These are phyloP conservation scores for Podaxis rugospora DNA, from an alignment of 768 basidiomycete species.

Conservation along the genomic window DNA sequence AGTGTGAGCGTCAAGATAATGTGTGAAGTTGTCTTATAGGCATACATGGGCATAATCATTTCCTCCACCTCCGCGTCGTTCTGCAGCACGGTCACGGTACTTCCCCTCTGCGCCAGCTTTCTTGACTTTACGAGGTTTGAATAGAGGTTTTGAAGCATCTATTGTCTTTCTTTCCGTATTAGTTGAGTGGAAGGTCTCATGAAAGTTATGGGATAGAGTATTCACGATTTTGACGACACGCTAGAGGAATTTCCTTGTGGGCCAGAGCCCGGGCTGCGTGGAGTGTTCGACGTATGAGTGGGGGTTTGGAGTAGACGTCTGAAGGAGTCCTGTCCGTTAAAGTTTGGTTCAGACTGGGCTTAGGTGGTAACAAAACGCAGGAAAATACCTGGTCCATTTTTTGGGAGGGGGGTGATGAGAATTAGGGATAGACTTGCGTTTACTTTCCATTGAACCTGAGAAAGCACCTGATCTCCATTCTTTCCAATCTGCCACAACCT, in stretches of 20 bases:
- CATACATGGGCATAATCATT: constrained; percentile 73
- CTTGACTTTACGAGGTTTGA: constrained; percentile 81
- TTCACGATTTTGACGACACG: constrained; percentile 1
- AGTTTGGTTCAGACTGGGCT: not conserved
- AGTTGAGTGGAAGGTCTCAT: not conserved
- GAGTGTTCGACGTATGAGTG: constrained; percentile 18
- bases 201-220: not conserved
- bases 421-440: not conserved
- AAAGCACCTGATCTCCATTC: not conserved
- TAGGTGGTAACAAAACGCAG: not conserved
- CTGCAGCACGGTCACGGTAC: constrained; percentile 76
- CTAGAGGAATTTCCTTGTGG: not conserved
- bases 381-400: constrained; percentile 31
- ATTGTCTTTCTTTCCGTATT: constrained; percentile 37
- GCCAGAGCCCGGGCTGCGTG: constrained; percentile 12
- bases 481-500: not conserved
- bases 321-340: constrained; percentile 49
- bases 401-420: not conserved
- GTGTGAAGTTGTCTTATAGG: not conserved
- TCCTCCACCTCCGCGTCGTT: constrained; percentile 60
- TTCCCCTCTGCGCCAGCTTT: constrained; percentile 38
- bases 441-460: not conserved
- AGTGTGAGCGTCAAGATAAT: not conserved
- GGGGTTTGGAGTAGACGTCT: constrained; percentile 42
- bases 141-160: constrained; percentile 54